Evolutionary conservation across 2,329 filamentous ascomycete species (phyloP).

Genomic region (Aureobasidium sp.): DNA sequence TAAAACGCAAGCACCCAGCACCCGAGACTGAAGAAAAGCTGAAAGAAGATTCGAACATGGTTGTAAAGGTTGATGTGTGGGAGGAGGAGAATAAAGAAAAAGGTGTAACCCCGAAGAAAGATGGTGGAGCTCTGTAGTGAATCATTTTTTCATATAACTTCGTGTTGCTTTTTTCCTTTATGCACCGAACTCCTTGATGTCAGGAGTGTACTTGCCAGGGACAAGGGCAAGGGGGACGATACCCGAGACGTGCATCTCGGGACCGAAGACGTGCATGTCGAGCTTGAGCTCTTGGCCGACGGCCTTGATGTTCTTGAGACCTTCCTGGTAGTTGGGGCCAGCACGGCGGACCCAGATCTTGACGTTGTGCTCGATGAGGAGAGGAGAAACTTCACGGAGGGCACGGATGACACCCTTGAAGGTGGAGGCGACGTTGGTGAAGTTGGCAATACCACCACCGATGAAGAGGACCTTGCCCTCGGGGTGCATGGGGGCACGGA

Average conservation of each 20-base stretch:
- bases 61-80: neutral
- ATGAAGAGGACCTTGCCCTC: conserved; percentile 99
- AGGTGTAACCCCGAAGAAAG: conserved; percentile 8
- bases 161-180: conserved; percentile 25
- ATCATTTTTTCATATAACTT: conserved; percentile 16
- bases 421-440: conserved; percentile 95
- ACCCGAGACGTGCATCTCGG: conserved; percentile 83
- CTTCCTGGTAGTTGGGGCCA: conserved; percentile 98
- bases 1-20: conserved; percentile 11
- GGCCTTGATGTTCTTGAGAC: conserved; percentile 98
- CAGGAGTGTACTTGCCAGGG: conserved; percentile 50
- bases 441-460: conserved; percentile 99
- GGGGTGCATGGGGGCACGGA: conserved; percentile 74
- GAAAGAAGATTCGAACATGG: neutral
- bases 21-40: neutral
- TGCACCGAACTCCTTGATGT: conserved; percentile 55
- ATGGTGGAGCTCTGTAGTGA: neutral
- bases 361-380: conserved; percentile 91
- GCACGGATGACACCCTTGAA: conserved; percentile 99
- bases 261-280: conserved; percentile 85
- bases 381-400: conserved; percentile 77
- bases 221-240: conserved; percentile 87
- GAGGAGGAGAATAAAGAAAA: neutral
- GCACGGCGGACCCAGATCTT: conserved; percentile 92
- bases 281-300: conserved; percentile 90